These are phyloP conservation scores for Penicillium sp. DNA, from an alignment of 2,329 filamentous ascomycete species.

Conservation along the genomic window DNA sequence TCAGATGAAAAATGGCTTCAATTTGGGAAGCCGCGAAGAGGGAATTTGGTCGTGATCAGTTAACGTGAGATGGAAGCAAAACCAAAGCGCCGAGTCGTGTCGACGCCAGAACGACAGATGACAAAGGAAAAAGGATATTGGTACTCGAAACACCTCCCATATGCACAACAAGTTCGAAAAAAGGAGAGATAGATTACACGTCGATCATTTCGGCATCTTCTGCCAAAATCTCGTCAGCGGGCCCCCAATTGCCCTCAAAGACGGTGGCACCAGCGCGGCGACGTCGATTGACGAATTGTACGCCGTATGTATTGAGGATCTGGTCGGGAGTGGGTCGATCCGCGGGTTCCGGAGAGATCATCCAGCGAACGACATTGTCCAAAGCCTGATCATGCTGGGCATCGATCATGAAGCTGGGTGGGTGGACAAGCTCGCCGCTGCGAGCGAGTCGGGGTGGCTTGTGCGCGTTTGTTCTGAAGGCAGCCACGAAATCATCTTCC, in stretches of 20 bases:
- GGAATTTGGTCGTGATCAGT: constrained; percentile 18
- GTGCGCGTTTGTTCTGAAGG: constrained; percentile 26
- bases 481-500: constrained; percentile 40
- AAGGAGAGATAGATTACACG: constrained; percentile 43
- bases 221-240: constrained; percentile 64
- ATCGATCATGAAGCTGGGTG: constrained; percentile 89
- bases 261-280: constrained; percentile 88
- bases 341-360: constrained; percentile 76
- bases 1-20: constrained; percentile 14
- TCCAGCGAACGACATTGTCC: constrained; percentile 80
- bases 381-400: constrained; percentile 71
- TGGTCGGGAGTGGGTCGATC: constrained; percentile 74
- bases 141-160: constrained; percentile 33
- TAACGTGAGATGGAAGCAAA: constrained; percentile 22
- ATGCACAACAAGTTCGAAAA: constrained; percentile 32
- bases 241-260: constrained; percentile 95
- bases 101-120: constrained; percentile 22
- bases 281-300: constrained; percentile 76
- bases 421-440: constrained; percentile 63
- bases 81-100: constrained; percentile 24
- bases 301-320: constrained; percentile 70
- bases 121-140: constrained; percentile 25
- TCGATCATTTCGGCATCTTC: constrained; percentile 67
- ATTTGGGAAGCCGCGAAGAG: constrained; percentile 17
- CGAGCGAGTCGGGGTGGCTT: constrained; percentile 39